Conservation (phyloP, 2,329 filamentous ascomycete species). For the Penicillium sp. region DNA sequence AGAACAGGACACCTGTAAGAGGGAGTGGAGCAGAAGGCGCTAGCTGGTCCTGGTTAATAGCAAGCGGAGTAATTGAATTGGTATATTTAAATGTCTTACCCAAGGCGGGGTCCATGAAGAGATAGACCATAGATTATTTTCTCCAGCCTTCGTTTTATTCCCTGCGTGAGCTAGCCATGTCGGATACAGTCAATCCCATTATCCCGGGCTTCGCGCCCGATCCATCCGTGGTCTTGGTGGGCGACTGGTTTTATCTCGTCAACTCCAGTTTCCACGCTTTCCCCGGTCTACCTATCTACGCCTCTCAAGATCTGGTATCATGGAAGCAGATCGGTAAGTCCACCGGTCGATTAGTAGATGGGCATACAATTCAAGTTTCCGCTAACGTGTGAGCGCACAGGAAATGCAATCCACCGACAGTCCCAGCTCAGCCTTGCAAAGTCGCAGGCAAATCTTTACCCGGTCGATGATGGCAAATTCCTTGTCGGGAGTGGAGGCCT, state of each 20-base stretch:
- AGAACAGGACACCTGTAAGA: no score
- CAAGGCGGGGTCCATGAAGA: not conserved
- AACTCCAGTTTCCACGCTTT: slow-evolving; percentile 75
- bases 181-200: not conserved
- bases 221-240: slow-evolving; percentile 24
- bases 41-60: no score
- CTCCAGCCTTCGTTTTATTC: not conserved
- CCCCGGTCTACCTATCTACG: slow-evolving; percentile 64
- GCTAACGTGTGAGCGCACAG: slow-evolving; percentile 27
- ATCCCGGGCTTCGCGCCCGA: slow-evolving; percentile 27
- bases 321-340: slow-evolving; percentile 22
- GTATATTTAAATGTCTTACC: not conserved
- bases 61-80: no score
- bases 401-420: slow-evolving; percentile 34
- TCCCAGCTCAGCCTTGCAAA: slow-evolving; percentile 26
- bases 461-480: slow-evolving; percentile 22
- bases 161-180: not conserved
- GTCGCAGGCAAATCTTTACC: slow-evolving; percentile 23
- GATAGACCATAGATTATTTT: not conserved
- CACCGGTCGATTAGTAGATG: not conserved
- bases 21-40: no score
- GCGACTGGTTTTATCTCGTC: slow-evolving; percentile 49
- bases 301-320: slow-evolving; percentile 38
- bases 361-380: not conserved
- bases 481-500: slow-evolving; percentile 17